Base-by-base conservation (phyloP, 164 flowering plant species). In the Nymphaea thermarum region DNA sequence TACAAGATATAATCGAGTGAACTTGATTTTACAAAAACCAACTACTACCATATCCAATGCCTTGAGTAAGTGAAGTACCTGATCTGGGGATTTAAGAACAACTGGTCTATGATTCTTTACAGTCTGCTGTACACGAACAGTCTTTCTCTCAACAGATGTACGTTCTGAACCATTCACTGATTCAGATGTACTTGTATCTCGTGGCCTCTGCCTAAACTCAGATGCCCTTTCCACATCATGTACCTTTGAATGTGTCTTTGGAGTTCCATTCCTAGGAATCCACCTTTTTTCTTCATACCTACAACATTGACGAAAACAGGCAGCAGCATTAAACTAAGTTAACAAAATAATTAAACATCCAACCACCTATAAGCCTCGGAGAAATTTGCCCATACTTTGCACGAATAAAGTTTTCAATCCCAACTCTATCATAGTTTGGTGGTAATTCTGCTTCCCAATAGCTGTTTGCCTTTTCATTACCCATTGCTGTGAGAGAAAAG, bases 201-300 rank as follows among this genome's bases (percentile, higher is more conserved):
- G 84, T 53, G 82, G 64, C 76, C 78, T 82, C 70, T 76, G 85
- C 75, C 73, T 80, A 72, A 81, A 73, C 1, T 57, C 62, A 51
- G 87, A 73, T 44, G 73, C 68, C 68, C 71, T 82, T 67, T 83
- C 87, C 66, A 84, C 14, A 5, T 51, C 96, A 60, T 45, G 78
- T 55, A 70, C 74, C 65, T 73, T 78, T 68, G 90, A 61, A 68
- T 90, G 84, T 72, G 87, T 76, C 72, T 73, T 81, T 43, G 81
- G 71, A 65, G 73, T 83, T 45, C 84, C 86, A 70, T 90, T 93
- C 81, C 79, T 88, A 1, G 89, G 65, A 71, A 82, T 67, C 99
- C 99, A 94, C 83, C 99, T 86, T 75, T 90, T 94, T 61, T 94
- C 99, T 77, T 94, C 99, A 80, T 94, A 94, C 83, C 99, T 79